Conservation (phyloP, 2,329 filamentous ascomycete species). For the Fusarium decemcellulare region DNA sequence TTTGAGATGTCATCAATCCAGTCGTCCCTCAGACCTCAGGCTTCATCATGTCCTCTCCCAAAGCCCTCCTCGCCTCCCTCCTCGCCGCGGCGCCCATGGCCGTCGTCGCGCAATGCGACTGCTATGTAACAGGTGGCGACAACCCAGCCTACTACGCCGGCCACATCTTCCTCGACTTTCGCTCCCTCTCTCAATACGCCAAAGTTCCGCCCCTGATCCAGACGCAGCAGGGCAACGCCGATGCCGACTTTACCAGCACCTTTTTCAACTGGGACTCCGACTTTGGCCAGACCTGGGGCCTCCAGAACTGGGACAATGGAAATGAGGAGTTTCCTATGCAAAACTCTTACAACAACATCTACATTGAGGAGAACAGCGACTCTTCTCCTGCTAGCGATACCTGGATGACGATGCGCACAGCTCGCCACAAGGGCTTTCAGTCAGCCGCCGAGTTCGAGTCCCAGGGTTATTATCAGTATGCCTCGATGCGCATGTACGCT, state of each 20-base stretch:
- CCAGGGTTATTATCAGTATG: conserved; percentile 41
- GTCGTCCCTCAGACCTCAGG: neutral
- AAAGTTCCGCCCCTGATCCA: conserved; percentile 49
- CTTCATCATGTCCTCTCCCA: conserved; percentile 40
- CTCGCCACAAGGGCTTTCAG: conserved; percentile 58
- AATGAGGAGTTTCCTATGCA: conserved; percentile 52
- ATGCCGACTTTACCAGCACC: conserved; percentile 51
- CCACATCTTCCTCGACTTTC: conserved; percentile 51
- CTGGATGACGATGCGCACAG: conserved; percentile 62
- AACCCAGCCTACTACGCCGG: conserved; percentile 44
- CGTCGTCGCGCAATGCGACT: conserved; percentile 47
- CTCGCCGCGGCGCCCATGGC: conserved; percentile 38
- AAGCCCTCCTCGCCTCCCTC: conserved; percentile 38
- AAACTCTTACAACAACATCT: conserved; percentile 58
- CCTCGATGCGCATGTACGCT: conserved; percentile 61
- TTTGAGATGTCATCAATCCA: neutral
- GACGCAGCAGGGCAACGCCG: conserved; percentile 46
- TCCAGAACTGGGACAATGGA: conserved; percentile 56
- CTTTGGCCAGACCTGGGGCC: conserved; percentile 53
- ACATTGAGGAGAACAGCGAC: conserved; percentile 59
- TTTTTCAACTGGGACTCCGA: conserved; percentile 52
- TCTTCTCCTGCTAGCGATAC: conserved; percentile 50
- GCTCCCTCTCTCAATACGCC: conserved; percentile 46
- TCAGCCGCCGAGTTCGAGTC: conserved; percentile 63
- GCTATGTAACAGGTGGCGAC: conserved; percentile 47